Percentiles rank a stretch among this genome's conserved stretches.
These are phyloP conservation scores for Spirogloea muscicola DNA, from an alignment of 139 green algal genomes.

Conservation along the genomic window DNA sequence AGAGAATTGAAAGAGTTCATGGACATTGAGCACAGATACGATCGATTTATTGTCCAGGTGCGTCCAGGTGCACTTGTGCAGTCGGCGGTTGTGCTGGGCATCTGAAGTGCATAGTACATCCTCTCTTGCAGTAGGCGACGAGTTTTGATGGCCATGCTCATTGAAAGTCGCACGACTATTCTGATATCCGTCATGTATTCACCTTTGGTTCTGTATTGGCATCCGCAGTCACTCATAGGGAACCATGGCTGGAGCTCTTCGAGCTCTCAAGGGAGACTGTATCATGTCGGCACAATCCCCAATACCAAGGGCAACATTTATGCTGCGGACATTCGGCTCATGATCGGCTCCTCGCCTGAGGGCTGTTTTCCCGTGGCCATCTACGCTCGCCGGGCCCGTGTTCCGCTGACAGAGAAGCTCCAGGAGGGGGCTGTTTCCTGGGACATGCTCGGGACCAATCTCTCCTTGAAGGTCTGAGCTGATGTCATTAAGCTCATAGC, in stretches of 20 bases:
- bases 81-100: too few relatives aligned
- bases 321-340: constrained; percentile 32
- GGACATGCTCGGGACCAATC: constrained; percentile 45
- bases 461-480: constrained; percentile 36
- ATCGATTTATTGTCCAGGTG: constrained; percentile 44
- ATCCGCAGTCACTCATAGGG: constrained; percentile 32
- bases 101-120: too few relatives aligned
- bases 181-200: too few relatives aligned
- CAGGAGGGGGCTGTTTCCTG: constrained; percentile 24
- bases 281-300: constrained; percentile 42
- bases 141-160: too few relatives aligned
- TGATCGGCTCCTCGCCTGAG: constrained; percentile 23
- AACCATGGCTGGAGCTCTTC: constrained; percentile 40
- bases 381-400: constrained; percentile 26
- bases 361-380: constrained; percentile 43
- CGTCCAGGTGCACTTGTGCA: too few relatives aligned
- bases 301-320: constrained; percentile 40
- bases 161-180: too few relatives aligned
- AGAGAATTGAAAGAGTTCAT: constrained; percentile 43
- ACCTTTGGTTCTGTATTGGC: too few relatives aligned
- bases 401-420: constrained; percentile 31
- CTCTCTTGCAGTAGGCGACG: too few relatives aligned
- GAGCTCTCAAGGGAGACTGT: constrained; percentile 22
- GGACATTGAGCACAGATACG: constrained; percentile 43
- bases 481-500: too few relatives aligned